Conservation (phyloP, 2,329 filamentous ascomycete species). For the Kalaharituber pfeilii region DNA sequence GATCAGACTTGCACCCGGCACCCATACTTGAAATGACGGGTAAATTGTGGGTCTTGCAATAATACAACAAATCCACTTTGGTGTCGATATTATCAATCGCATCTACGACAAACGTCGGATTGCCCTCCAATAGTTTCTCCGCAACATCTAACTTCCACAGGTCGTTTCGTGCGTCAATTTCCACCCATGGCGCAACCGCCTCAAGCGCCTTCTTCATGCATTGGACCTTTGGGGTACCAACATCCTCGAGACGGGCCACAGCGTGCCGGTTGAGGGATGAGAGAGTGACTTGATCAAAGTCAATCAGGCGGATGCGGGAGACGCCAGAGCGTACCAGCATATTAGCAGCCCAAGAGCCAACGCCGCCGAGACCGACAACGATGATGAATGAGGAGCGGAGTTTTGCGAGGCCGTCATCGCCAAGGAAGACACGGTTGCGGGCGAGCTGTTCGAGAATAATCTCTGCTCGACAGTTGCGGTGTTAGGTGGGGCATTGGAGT, state of each 20-base stretch:
- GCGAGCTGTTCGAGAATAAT: constrained; percentile 89
- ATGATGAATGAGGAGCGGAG: constrained; percentile 70
- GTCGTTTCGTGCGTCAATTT: constrained; percentile 71
- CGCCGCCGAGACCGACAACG: constrained; percentile 82
- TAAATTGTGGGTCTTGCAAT: constrained; percentile 61
- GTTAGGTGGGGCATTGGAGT: background rate
- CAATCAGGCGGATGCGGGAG: constrained; percentile 69
- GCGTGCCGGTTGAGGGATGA: constrained; percentile 93
- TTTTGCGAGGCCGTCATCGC: constrained; percentile 58
- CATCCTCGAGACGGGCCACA: constrained; percentile 81
- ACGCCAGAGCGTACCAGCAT: constrained; percentile 80
- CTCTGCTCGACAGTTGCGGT: constrained; percentile 36
- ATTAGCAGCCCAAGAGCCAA: constrained; percentile 79
- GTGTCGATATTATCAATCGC: constrained; percentile 98
- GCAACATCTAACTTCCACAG: constrained; percentile 59
- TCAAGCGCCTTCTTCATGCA: constrained; percentile 64
- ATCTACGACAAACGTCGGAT: constrained; percentile 80
- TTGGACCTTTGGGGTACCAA: constrained; percentile 80
- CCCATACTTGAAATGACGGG: constrained; percentile 91
- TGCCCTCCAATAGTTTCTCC: constrained; percentile 44
- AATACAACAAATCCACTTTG: constrained; percentile 77
- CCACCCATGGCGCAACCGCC: constrained; percentile 79
- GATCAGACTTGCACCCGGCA: constrained; percentile 78
- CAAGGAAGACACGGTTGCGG: constrained; percentile 80
- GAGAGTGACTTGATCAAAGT: constrained; percentile 94